Base-by-base conservation (phyloP, 2,329 filamentous ascomycete species). In the Stemphylium lycopersici region DNA sequence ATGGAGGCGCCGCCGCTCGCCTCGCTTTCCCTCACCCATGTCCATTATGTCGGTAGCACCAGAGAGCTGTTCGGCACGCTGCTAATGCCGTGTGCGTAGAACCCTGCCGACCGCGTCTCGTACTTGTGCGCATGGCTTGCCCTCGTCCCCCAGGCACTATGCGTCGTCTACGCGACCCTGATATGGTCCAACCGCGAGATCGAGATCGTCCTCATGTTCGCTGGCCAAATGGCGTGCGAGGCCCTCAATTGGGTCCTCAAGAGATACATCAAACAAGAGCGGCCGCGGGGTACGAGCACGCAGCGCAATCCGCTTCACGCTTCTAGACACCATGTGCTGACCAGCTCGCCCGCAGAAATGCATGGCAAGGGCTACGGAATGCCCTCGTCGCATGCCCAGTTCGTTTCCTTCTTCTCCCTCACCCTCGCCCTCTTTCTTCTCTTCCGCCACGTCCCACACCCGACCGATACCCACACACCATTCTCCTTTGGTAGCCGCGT, bases 361-460 rank as follows among this genome's bases (percentile, higher is more conserved):
- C 87, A 93, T 70, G 85, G 91, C 51, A 96, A 96, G 76, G 95
- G 95, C 61, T 99, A 99, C 72, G 96, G 95, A 66, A 99, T 99
- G 96, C 95, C 95, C 10, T 88, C 85, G 6, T 97, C 93, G 33
- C 95, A 99, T 78, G 90, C 95, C 7, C 95, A 99, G 79, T 99
- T 97, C 74, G 90, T 93, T 57, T 84, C 89, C 51, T 99, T 91
- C 80, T 98, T 96, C 83, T 89, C 91, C 53, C 79, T 96, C 52
- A 95, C 90, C 58, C 79, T 98, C 55, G 82, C 86, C 20, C 81
- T 99, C 16, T 98, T 98, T 79, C 83, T 99, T 39, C 83, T 96
- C 40, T 80, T 93, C 56, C 85, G 93, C 56, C 92, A 96, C 75
- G 63, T 67, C 13, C 76, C 77, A 4, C 70, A 78, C 48, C 50